A percentile compares a stretch with the other conserved stretches of the same genome.
These are phyloP conservation scores for Aspergillus texensis DNA, from an alignment of 2,329 filamentous ascomycete species.

Conservation along the genomic window DNA sequence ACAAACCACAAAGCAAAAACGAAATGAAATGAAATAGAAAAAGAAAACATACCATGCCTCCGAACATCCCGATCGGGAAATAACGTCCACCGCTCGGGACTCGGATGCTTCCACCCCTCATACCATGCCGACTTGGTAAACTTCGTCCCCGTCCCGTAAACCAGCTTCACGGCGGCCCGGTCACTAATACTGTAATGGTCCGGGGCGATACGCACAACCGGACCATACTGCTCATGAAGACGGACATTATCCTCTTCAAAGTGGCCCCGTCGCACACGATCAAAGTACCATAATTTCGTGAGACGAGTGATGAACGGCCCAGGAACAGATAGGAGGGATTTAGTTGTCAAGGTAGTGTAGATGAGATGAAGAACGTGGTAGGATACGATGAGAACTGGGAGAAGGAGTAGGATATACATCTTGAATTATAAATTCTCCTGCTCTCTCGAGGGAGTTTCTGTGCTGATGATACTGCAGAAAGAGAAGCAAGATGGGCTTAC, in stretches of 20 bases:
- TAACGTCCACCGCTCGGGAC: conserved; percentile 33
- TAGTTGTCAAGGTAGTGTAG: conserved; percentile 30
- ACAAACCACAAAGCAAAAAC: not conserved
- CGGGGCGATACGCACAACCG: conserved; percentile 52
- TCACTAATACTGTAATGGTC: conserved; percentile 53
- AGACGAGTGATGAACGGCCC: conserved; percentile 51
- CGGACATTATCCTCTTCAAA: conserved; percentile 45
- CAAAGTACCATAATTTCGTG: conserved; percentile 49
- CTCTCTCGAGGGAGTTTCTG: not conserved
- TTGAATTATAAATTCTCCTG: not conserved
- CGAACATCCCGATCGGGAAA: conserved; percentile 39
- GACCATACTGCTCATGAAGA: conserved; percentile 45
- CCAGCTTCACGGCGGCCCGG: conserved; percentile 41
- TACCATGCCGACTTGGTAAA: conserved; percentile 45
- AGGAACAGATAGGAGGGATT: conserved; percentile 35
- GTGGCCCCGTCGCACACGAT: conserved; percentile 37
- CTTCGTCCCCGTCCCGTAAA: conserved; percentile 47
- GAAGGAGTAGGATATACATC: conserved; percentile 18
- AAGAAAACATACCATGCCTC: conserved; percentile 35
- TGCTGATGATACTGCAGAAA: not conserved
- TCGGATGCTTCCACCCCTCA: conserved; percentile 34
- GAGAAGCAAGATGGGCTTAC: not conserved
- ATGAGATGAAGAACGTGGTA: conserved; percentile 22
- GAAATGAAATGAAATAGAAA: not conserved
- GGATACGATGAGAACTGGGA: conserved; percentile 15